Conservation (phyloP, 1,284 basidiomycete species). For the Fomitopsis schrenkii region DNA sequence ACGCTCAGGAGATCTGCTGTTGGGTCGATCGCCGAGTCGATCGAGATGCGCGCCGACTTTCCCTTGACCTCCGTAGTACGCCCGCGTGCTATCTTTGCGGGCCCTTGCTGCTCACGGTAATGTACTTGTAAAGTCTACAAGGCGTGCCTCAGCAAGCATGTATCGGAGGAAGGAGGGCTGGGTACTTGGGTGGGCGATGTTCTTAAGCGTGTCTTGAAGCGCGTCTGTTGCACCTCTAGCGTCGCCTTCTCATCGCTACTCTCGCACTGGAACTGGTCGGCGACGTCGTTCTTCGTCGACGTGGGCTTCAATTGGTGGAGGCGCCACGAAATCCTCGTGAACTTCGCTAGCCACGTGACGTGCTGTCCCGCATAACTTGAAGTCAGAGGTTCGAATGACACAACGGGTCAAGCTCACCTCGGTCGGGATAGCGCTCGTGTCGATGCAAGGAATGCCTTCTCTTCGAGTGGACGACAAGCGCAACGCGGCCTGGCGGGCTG, state of each 20-base stretch:
- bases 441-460: neutral
- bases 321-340: conserved; percentile 16
- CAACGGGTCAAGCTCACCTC: neutral
- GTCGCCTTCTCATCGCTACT: conserved; percentile 4
- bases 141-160: neutral
- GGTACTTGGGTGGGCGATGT: conserved; percentile 11
- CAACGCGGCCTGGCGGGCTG: neutral
- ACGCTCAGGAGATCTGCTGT: neutral
- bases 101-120: neutral
- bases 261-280: neutral
- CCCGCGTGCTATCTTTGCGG: conserved; percentile 1
- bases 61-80: conserved; percentile 6
- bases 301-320: conserved; percentile 21
- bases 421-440: conserved; percentile 1
- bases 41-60: conserved; percentile 9
- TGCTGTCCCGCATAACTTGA: conserved; percentile 3
- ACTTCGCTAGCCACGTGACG: conserved; percentile 13
- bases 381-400: neutral
- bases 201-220: conserved; percentile 22
- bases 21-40: conserved; percentile 3
- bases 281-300: conserved; percentile 22
- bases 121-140: conserved; percentile 3
- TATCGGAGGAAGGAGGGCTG: neutral
- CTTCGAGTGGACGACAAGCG: neutral
- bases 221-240: conserved; percentile 12